A percentile compares a stretch with the other conserved stretches of the same genome.
Conservation (phyloP, 371 early-diverging fungal genomes). For the Umbelopsis sp. region DNA sequence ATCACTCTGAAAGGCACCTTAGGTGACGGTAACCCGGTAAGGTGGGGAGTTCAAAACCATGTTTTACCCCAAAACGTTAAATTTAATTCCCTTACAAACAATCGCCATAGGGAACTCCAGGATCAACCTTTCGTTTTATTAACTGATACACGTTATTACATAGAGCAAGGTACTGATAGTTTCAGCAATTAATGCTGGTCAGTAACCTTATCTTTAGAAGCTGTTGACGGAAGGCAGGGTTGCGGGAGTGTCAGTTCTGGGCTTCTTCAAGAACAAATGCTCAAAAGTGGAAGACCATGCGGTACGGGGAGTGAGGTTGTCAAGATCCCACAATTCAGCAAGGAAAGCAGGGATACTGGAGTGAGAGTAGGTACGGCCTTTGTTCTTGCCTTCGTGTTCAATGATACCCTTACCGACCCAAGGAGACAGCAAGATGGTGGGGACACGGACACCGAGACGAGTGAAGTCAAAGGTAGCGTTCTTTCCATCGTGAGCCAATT, state of each 20-base stretch:
- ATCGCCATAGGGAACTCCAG: too few species aligned
- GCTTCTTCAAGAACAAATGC: conserved; percentile 20
- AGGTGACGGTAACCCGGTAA: too few species aligned
- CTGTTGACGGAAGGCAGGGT: conserved; percentile 14
- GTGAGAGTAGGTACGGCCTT: conserved; percentile 30
- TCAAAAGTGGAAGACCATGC: conserved; percentile 36
- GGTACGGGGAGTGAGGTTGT: conserved; percentile 35
- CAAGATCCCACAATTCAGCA: conserved; percentile 34
- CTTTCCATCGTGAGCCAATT: conserved; percentile 23
- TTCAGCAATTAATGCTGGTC: not conserved
- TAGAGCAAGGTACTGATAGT: too few species aligned
- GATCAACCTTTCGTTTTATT: too few species aligned
- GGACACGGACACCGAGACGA: conserved; percentile 48
- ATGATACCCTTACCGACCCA: conserved; percentile 34
- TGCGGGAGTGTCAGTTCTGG: conserved; percentile 19
- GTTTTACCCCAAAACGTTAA: too few species aligned
- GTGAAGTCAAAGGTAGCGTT: conserved; percentile 29
- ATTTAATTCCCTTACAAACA: too few species aligned
- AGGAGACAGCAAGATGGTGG: conserved; percentile 46
- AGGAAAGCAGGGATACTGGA: conserved; percentile 40
- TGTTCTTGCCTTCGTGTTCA: conserved; percentile 21
- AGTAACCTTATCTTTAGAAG: not conserved
- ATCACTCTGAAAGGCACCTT: too few species aligned
- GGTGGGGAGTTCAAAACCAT: too few species aligned
- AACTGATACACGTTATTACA: too few species aligned